phyloP scores from a whole-genome alignment of 2,329 filamentous ascomycete genomes.

The Sclerotinia glacialis region DNA sequence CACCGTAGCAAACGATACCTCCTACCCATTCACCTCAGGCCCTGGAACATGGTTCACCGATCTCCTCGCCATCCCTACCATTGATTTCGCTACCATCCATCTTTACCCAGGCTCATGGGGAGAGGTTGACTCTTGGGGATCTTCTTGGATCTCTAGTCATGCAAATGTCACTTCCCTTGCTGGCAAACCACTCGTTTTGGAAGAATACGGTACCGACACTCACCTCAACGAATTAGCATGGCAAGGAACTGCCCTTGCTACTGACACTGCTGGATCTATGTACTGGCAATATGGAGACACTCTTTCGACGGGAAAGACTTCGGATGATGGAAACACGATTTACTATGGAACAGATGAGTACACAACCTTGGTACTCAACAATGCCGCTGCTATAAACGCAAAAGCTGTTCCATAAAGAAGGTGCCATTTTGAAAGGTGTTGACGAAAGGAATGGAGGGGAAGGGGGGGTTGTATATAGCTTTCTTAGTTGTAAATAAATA shows the following conservation, averaged over 20 bases:
- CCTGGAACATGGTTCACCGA: conserved; percentile 48
- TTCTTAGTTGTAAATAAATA: not conserved
- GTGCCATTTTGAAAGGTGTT: too few relatives aligned
- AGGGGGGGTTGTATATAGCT: not conserved
- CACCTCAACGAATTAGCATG: conserved; percentile 30
- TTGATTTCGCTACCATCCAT: conserved; percentile 55
- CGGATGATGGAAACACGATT: conserved; percentile 35
- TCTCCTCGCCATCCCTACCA: conserved; percentile 45
- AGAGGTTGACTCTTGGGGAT: conserved; percentile 43
- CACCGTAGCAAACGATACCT: conserved; percentile 40
- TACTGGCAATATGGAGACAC: conserved; percentile 39
- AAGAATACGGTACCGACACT: conserved; percentile 42
- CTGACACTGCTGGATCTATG: conserved; percentile 34
- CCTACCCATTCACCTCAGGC: conserved; percentile 45
- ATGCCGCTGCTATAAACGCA: conserved; percentile 32
- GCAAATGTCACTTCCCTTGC: conserved; percentile 41
- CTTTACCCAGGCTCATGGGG: conserved; percentile 49
- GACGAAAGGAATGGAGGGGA: not conserved
- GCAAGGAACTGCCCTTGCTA: conserved; percentile 32
- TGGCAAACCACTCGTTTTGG: conserved; percentile 44
- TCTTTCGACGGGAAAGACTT: conserved; percentile 30
- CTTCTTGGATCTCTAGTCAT: conserved; percentile 48
- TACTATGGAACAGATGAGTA: conserved; percentile 36
- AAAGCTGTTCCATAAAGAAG: conserved; percentile 22
- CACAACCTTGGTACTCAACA: conserved; percentile 30